These are phyloP conservation scores for Patellaria atrata DNA, from an alignment of 495 filamentous ascomycete species.

Conservation along the genomic window DNA sequence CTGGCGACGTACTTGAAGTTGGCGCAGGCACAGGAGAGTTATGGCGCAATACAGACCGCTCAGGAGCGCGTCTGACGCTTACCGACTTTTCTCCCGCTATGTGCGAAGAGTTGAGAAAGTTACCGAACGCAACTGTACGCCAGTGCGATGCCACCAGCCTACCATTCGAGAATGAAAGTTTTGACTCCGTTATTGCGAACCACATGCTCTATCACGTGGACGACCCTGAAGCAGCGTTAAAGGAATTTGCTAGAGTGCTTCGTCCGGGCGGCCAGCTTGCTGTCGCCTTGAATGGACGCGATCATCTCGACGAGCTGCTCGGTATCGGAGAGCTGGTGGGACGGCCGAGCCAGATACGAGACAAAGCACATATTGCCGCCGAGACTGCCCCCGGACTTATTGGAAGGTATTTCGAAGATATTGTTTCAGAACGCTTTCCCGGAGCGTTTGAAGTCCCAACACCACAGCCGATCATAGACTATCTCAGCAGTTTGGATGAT, in stretches of 20 bases:
- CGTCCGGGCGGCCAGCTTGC: background rate
- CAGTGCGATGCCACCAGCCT: constrained; percentile 1
- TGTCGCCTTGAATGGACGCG: constrained; percentile 2
- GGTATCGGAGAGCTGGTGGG: constrained; percentile 2
- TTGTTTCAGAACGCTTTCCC: constrained; percentile 2
- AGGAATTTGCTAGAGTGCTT: constrained; percentile 1
- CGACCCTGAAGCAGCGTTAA: constrained; percentile 1
- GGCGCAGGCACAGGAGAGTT: constrained; percentile 3
- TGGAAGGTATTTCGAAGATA: background rate
- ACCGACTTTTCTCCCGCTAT: constrained; percentile 6
- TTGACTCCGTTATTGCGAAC: constrained; percentile 4
- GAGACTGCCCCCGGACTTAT: constrained; percentile 1
- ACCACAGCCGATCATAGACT: constrained; percentile 2
- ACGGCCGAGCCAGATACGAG: constrained; percentile 3
- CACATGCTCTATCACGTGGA: constrained; percentile 7
- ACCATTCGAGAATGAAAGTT: constrained; percentile 1
- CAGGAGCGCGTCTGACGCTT: background rate
- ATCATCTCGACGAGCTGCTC: constrained; percentile 3
- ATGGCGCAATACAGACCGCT: constrained; percentile 1
- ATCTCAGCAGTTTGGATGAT: constrained; percentile 3
- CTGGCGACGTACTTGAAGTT: constrained; percentile 2
- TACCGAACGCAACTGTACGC: background rate
- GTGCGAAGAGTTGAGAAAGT: constrained; percentile 4
- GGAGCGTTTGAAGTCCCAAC: constrained; percentile 2
- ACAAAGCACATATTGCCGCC: constrained; percentile 3